Percentiles rank a stretch among this genome's conserved stretches.
phyloP scores from a whole-genome alignment of 768 basidiomycete species.

The Suillus occidentalis region DNA sequence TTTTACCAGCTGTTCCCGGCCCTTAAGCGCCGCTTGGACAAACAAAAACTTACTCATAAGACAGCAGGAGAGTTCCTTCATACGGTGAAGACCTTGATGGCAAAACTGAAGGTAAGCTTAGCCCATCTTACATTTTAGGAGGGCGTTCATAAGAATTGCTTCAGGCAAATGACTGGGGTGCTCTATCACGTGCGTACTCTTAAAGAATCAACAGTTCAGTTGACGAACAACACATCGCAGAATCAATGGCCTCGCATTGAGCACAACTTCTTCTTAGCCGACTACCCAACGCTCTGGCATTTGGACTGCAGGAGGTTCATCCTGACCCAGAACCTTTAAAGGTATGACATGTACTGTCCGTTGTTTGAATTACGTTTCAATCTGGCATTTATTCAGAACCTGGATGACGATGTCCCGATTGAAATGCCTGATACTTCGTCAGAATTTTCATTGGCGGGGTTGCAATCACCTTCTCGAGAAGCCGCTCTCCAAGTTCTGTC shows the following conservation, averaged over 20 bases:
- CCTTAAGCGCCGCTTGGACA: constrained; percentile 48
- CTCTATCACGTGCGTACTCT: constrained; percentile 52
- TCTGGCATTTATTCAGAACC: constrained; percentile 37
- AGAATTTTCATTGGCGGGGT: constrained; percentile 32
- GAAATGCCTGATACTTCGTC: constrained; percentile 37
- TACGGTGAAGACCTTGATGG: constrained; percentile 63
- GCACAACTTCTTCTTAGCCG: constrained; percentile 41
- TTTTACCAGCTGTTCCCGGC: constrained; percentile 57
- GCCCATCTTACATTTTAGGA: background rate
- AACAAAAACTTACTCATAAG: constrained; percentile 47
- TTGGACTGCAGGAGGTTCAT: constrained; percentile 46
- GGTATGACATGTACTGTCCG: constrained; percentile 30
- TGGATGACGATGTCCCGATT: constrained; percentile 49
- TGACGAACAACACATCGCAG: constrained; percentile 25
- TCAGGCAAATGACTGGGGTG: constrained; percentile 65
- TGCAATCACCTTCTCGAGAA: background rate
- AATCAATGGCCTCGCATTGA: constrained; percentile 49
- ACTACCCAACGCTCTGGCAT: constrained; percentile 48
- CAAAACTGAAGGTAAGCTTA: constrained; percentile 55
- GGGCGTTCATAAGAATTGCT: background rate
- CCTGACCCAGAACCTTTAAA: constrained; percentile 51
- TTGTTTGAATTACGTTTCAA: background rate
- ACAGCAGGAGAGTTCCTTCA: constrained; percentile 56
- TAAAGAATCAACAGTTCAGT: background rate
- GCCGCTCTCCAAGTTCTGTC: too few relatives aligned